Percentiles rank a stretch among this genome's conserved stretches.
These are phyloP conservation scores for Capsicum chinense DNA, from an alignment of 257 asterid species.

Conservation along the genomic window DNA sequence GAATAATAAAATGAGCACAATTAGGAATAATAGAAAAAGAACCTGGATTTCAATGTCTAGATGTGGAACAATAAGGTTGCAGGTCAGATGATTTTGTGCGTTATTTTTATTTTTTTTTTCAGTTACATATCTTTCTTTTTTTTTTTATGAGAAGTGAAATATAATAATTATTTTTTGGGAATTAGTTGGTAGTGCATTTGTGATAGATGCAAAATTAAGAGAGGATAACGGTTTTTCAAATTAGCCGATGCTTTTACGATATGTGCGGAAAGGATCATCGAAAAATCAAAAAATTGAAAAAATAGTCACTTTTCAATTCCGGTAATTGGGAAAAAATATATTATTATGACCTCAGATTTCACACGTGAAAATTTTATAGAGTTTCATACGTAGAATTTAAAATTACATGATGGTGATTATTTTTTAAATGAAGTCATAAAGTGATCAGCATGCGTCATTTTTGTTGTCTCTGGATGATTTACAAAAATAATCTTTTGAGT, in stretches of 20 bases:
- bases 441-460: no score
- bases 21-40: background rate
- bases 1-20: background rate
- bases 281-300: background rate
- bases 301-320: no score
- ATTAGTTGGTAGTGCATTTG: background rate
- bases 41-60: slow-evolving; percentile 27
- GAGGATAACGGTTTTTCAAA: slow-evolving; percentile 40
- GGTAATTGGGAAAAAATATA: no score
- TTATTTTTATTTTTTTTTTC: background rate
- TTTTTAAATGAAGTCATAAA: no score
- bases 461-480: no score
- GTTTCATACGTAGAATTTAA: no score
- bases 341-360: no score
- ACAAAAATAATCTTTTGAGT: no score
- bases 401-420: no score
- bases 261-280: background rate
- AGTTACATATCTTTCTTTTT: background rate
- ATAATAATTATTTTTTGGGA: background rate
- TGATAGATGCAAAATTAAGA: slow-evolving; percentile 15
- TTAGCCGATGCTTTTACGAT: slow-evolving; percentile 34
- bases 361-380: no score
- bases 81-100: background rate
- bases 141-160: background rate
- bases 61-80: background rate